Conservation (phyloP, 108 stramenopile genomes). For the Fragilaria crotonensis region DNA sequence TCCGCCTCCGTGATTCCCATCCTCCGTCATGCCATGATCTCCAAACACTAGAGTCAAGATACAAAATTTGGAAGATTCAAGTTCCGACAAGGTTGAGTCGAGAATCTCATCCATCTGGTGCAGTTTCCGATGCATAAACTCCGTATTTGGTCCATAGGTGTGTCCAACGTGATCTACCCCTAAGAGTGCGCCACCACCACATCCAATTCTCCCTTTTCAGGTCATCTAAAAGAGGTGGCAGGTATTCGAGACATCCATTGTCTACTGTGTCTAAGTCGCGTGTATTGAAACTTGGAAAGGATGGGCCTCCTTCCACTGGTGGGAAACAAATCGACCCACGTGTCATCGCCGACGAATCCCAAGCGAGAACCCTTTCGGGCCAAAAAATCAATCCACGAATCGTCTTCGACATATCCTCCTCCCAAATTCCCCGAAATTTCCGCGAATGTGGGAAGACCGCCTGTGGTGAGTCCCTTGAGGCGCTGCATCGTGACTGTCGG, state of each 20-base stretch:
- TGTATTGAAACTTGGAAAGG: slow-evolving; percentile 96
- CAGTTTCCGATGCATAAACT: slow-evolving; percentile 86
- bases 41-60: slow-evolving; percentile 66
- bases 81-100: slow-evolving; percentile 36
- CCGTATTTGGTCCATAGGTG: slow-evolving; percentile 84
- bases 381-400: slow-evolving; percentile 78
- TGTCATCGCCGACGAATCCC: slow-evolving; percentile 96
- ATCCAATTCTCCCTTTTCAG: slow-evolving; percentile 41
- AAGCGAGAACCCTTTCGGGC: slow-evolving; percentile 21
- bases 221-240: slow-evolving; percentile 43
- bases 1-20: slow-evolving; percentile 98
- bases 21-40: slow-evolving; percentile 99
- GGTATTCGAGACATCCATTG: slow-evolving; percentile 76
- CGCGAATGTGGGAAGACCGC: slow-evolving; percentile 94
- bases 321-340: slow-evolving; percentile 93
- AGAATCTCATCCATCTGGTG: slow-evolving; percentile 87
- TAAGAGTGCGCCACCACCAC: slow-evolving; percentile 84
- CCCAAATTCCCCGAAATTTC: slow-evolving; percentile 68
- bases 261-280: slow-evolving; percentile 97
- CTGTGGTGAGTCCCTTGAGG: slow-evolving; percentile 93
- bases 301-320: slow-evolving; percentile 74
- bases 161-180: slow-evolving; percentile 98
- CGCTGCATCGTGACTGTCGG: slow-evolving; percentile 99
- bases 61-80: slow-evolving; percentile 48
- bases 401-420: slow-evolving; percentile 73